phyloP scores from a whole-genome alignment of 371 early-diverging fungal species.

The Mortierella sp. region DNA sequence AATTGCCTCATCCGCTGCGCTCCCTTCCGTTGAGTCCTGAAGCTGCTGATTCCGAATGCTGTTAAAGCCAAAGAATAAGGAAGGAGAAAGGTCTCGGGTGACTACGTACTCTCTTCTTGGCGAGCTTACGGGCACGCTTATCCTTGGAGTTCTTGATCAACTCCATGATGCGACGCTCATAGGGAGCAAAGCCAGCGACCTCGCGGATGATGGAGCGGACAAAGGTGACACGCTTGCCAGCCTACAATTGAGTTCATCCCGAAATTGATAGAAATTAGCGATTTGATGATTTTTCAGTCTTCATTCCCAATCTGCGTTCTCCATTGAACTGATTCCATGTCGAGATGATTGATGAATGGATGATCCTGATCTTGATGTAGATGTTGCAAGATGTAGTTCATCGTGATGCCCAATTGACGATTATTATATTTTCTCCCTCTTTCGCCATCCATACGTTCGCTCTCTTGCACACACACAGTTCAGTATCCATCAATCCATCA shows the following conservation, averaged over 20 bases:
- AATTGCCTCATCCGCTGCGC: neutral
- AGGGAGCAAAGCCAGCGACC: conserved; percentile 98
- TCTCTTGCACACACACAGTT: neutral
- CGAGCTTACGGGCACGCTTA: conserved; percentile 99
- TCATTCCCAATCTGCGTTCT: neutral
- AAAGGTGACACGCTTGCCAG: conserved; percentile 89
- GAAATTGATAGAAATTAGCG: conserved; percentile 2
- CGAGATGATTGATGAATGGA: neutral
- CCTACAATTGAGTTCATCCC: conserved; percentile 61
- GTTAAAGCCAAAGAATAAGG: neutral
- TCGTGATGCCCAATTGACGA: neutral
- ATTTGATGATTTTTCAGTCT: conserved; percentile 5
- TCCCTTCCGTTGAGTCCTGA: neutral
- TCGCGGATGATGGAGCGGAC: conserved; percentile 96
- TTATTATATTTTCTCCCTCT: neutral
- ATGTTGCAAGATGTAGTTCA: neutral
- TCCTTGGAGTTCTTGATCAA: conserved; percentile 99
- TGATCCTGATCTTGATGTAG: neutral
- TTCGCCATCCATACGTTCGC: conserved; percentile 51
- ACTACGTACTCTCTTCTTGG: conserved; percentile 92
- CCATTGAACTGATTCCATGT: neutral
- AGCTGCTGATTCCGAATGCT: neutral
- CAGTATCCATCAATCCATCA: conserved; percentile 21
- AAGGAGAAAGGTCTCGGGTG: neutral
- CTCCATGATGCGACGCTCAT: conserved; percentile 99